phyloP scores from a whole-genome alignment of 2,329 filamentous ascomycete genomes.

The Fusarium caatingaense region DNA sequence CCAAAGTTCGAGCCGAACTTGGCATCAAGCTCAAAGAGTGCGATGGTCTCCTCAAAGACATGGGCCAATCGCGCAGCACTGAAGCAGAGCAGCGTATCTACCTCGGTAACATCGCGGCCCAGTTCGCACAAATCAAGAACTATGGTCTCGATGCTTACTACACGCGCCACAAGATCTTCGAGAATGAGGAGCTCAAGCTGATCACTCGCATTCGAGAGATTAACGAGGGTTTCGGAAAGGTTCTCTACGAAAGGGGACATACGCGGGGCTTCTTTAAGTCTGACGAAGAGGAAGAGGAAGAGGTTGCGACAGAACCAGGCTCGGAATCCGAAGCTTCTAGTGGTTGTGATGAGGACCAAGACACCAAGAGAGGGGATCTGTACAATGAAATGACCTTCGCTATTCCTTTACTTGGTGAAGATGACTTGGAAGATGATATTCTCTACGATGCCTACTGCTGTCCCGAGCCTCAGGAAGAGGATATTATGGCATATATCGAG shows the following conservation, averaged over 20 bases:
- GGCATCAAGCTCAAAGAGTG: constrained; percentile 14
- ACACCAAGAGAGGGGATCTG: too few species aligned
- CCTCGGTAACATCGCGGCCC: constrained; percentile 49
- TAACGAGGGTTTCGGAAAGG: constrained; percentile 51
- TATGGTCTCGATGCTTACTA: constrained; percentile 54
- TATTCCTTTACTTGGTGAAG: too few species aligned
- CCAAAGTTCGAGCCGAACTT: constrained; percentile 51
- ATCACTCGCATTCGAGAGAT: constrained; percentile 54
- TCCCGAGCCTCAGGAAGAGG: constrained; percentile 9
- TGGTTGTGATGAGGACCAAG: too few species aligned
- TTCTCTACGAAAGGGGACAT: constrained; percentile 45
- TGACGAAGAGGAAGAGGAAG: too few species aligned
- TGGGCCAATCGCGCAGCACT: constrained; percentile 49
- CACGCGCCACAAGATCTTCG: constrained; percentile 47
- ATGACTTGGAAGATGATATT: constrained; percentile 44
- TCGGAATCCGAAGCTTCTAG: too few species aligned
- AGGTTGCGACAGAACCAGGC: too few species aligned
- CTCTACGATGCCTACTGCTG: constrained; percentile 37
- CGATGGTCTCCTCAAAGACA: constrained; percentile 31
- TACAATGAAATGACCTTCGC: too few species aligned
- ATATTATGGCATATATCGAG: constrained; percentile 57
- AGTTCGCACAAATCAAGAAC: constrained; percentile 46
- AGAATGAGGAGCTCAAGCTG: constrained; percentile 47
- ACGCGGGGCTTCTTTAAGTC: too few species aligned
- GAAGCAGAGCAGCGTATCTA: constrained; percentile 51